phyloP scores from a whole-genome alignment of 1,284 basidiomycete species.

The Tranzscheliella williamsii region DNA sequence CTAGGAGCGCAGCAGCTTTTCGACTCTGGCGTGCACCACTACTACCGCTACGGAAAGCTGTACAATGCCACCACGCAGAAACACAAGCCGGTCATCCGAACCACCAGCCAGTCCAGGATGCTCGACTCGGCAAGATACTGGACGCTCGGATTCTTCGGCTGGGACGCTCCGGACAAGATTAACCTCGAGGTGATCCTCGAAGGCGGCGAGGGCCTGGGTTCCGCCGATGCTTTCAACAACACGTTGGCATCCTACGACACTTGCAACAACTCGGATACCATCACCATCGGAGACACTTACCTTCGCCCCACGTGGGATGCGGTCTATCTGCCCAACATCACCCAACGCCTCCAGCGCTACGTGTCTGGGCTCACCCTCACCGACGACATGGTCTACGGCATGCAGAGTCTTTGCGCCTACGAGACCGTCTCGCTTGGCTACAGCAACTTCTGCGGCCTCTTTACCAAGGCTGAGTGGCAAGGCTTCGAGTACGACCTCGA shows the following conservation, averaged over 20 bases:
- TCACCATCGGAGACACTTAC: conserved; percentile 68
- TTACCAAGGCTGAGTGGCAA: conserved; percentile 84
- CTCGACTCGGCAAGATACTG: conserved; percentile 82
- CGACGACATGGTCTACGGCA: conserved; percentile 41
- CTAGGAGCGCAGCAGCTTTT: conserved; percentile 76
- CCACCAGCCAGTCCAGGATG: conserved; percentile 69
- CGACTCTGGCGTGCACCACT: conserved; percentile 53
- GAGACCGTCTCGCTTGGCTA: conserved; percentile 51
- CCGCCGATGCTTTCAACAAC: conserved; percentile 71
- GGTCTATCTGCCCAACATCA: conserved; percentile 50
- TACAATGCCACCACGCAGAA: conserved; percentile 36
- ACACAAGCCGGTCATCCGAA: conserved; percentile 54
- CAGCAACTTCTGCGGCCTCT: conserved; percentile 77
- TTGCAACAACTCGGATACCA: conserved; percentile 65
- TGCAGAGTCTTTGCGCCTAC: conserved; percentile 61
- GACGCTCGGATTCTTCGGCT: conserved; percentile 47
- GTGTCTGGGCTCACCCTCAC: conserved; percentile 62
- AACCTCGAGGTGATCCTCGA: conserved; percentile 56
- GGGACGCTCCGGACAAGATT: conserved; percentile 42
- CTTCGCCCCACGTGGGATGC: conserved; percentile 59
- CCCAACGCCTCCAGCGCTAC: conserved; percentile 46
- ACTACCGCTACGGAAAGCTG: conserved; percentile 58
- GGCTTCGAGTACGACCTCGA: conserved; percentile 73
- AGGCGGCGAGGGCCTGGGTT: conserved; percentile 15
- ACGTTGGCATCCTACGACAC: conserved; percentile 76